Conservation (phyloP, 106 monocot genomes). For the Dendrobium nobile region DNA sequence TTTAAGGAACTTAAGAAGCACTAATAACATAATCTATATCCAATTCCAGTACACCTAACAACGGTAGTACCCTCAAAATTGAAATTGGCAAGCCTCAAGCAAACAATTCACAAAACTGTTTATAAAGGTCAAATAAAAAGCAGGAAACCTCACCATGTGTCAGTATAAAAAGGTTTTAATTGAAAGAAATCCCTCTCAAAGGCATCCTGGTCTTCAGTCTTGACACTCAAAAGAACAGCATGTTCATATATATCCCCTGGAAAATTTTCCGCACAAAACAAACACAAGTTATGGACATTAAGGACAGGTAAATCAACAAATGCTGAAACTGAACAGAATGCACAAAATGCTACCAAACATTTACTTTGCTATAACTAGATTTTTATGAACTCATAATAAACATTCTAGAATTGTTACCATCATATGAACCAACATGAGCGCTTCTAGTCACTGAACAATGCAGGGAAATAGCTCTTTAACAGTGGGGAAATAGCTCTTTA, state of each 20-base stretch:
- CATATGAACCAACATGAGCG: not conserved
- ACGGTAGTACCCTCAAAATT: not conserved
- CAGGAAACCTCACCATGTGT: constrained; percentile 45
- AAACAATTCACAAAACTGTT: not conserved
- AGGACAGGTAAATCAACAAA: not conserved
- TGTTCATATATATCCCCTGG: constrained; percentile 96
- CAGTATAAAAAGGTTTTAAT: constrained; percentile 91
- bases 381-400: not conserved
- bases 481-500: not conserved
- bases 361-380: not conserved
- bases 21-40: not conserved
- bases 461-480: not conserved
- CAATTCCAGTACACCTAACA: not conserved
- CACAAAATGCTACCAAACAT: not conserved
- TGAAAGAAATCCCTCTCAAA: constrained; percentile 99
- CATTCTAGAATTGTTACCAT: not conserved
- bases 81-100: not conserved
- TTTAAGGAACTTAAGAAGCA: not conserved
- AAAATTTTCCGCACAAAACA: constrained; percentile 12
- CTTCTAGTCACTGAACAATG: not conserved
- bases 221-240: constrained; percentile 92
- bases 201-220: constrained; percentile 89
- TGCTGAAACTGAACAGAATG: not conserved
- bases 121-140: not conserved
- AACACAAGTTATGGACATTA: not conserved